phyloP scores from a whole-genome alignment of 352 stramenopile species.

The Globisporangium cederbergense region DNA sequence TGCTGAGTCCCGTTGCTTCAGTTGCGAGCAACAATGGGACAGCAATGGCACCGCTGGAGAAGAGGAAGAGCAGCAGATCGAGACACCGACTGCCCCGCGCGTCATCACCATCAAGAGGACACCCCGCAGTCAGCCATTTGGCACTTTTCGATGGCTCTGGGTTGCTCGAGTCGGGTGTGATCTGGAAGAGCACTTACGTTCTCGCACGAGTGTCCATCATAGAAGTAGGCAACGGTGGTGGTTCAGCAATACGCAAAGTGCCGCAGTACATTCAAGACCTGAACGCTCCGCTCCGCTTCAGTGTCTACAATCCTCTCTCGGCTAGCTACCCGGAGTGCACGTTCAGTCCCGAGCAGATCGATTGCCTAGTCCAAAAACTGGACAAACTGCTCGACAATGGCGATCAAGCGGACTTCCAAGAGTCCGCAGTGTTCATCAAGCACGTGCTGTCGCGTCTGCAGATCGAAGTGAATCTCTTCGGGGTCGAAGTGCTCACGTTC shows the following conservation, averaged over 20 bases:
- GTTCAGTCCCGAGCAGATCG: constrained; percentile 14
- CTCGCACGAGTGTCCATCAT: constrained; percentile 29
- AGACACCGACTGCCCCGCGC: constrained; percentile 17
- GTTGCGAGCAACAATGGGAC: background rate
- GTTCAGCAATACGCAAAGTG: background rate
- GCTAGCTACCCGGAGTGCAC: constrained; percentile 9
- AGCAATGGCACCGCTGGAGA: constrained; percentile 6
- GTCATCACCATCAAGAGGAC: constrained; percentile 15
- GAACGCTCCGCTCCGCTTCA: background rate
- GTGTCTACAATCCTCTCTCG: constrained; percentile 16
- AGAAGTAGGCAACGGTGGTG: constrained; percentile 8
- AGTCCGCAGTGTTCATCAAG: constrained; percentile 27
- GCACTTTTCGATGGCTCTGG: background rate
- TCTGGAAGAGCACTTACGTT: constrained; percentile 56
- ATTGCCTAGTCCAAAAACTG: constrained; percentile 7
- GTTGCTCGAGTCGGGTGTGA: constrained; percentile 44
- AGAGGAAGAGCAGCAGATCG: constrained; percentile 23
- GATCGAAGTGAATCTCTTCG: constrained; percentile 57
- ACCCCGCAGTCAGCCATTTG: constrained; percentile 6
- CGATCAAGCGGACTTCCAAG: background rate
- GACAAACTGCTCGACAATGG: background rate
- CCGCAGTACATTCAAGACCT: constrained; percentile 14
- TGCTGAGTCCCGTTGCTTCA: constrained; percentile 7
- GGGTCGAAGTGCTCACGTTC: constrained; percentile 51
- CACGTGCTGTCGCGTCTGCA: constrained; percentile 35